Percentiles rank a stretch among this genome's conserved stretches.
Evolutionary conservation across 164 flowering plant genomes (phyloP).

Genomic region (Aristolochia contorta): DNA sequence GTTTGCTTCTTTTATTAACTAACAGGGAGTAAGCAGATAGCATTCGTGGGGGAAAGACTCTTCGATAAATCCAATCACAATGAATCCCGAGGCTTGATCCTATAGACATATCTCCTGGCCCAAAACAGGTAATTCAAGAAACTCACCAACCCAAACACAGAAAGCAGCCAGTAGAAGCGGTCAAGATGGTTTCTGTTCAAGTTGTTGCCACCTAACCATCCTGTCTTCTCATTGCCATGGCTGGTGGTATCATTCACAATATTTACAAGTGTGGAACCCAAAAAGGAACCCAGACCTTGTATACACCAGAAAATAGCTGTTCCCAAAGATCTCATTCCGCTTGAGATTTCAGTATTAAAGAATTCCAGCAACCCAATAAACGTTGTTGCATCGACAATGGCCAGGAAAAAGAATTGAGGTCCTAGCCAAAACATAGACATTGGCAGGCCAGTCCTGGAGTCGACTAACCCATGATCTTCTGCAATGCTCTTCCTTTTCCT

Average conservation of each 20-base stretch:
- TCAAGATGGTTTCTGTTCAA: conserved; percentile 20
- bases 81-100: not conserved
- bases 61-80: not conserved
- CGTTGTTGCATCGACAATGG: conserved; percentile 57
- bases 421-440: conserved; percentile 16
- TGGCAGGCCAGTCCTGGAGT: conserved; percentile 21
- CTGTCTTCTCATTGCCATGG: conserved; percentile 9
- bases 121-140: conserved; percentile 20
- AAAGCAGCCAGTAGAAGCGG: conserved; percentile 26
- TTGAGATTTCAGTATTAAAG: conserved; percentile 60
- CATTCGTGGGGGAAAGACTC: not conserved
- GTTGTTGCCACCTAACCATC: conserved; percentile 26
- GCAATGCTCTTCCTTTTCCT: conserved; percentile 39
- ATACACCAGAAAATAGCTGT: conserved; percentile 48
- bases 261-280: conserved; percentile 49
- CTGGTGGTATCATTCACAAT: conserved; percentile 32
- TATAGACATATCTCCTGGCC: conserved; percentile 18
- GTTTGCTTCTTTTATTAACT: too few relatives aligned
- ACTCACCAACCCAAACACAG: conserved; percentile 11
- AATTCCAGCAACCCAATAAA: conserved; percentile 56
- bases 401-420: conserved; percentile 46
- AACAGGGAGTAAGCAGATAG: not conserved
- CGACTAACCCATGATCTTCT: conserved; percentile 16
- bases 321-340: conserved; percentile 55
- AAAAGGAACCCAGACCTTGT: conserved; percentile 54